These are phyloP conservation scores for Pseudopediastrum boryanum DNA, from an alignment of 139 green algal species.

Conservation along the genomic window DNA sequence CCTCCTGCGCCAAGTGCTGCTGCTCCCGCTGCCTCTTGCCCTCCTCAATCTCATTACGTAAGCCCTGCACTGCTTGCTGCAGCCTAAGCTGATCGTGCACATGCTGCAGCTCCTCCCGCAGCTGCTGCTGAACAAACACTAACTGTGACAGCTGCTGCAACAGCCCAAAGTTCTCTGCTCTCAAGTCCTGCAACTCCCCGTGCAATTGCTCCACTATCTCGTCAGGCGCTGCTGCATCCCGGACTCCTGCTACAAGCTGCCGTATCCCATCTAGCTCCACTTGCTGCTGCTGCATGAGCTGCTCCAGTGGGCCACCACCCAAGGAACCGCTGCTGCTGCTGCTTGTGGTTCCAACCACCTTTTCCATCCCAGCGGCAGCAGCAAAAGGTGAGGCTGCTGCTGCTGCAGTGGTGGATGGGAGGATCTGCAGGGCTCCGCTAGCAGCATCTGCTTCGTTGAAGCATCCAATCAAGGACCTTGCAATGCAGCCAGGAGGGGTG, in stretches of 20 bases:
- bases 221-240: background rate
- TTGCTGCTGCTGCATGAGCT: constrained; percentile 1
- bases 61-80: too few species aligned
- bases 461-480: too few species aligned
- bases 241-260: background rate
- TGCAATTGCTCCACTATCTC: background rate
- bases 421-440: too few species aligned
- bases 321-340: background rate
- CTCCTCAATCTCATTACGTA: too few species aligned
- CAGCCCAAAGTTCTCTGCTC: background rate
- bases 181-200: background rate
- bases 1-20: too few species aligned
- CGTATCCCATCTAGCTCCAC: too few species aligned
- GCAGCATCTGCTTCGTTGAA: too few species aligned
- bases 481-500: too few species aligned
- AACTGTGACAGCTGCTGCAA: background rate
- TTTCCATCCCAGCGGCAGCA: background rate
- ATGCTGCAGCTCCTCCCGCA: background rate
- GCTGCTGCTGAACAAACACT: background rate
- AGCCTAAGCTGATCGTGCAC: too few species aligned
- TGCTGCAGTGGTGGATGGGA: too few species aligned
- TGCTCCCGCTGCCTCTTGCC: background rate
- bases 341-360: background rate
- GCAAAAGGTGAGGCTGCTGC: background rate
- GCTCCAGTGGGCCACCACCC: background rate